A percentile compares a stretch with the other conserved stretches of the same genome.
Evolutionary conservation across 2,329 filamentous ascomycete species (phyloP).

Genomic region (Fusarium sterilihyphosum): DNA sequence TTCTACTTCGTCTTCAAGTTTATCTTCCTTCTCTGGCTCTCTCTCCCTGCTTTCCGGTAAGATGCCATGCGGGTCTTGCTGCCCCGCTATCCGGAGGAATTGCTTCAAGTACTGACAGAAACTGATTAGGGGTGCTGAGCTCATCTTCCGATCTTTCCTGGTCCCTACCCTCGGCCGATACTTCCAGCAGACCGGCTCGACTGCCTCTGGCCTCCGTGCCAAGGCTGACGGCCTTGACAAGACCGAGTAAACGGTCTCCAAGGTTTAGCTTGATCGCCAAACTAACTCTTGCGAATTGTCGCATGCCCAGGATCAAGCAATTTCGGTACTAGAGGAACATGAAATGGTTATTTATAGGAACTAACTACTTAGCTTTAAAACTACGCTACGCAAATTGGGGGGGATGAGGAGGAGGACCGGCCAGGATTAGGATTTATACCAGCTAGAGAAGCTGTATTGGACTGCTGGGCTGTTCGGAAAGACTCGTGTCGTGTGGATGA

Average conservation of each 20-base stretch:
- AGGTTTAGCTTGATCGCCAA: constrained; percentile 42
- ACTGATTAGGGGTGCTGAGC: constrained; percentile 80
- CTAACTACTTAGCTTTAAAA: constrained; percentile 22
- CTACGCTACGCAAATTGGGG: constrained; percentile 8
- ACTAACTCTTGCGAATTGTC: constrained; percentile 31
- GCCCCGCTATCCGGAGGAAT: constrained; percentile 10
- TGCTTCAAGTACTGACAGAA: constrained; percentile 27
- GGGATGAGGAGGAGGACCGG: constrained; percentile 24
- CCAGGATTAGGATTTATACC: constrained; percentile 1
- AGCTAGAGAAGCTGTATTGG: constrained; percentile 16
- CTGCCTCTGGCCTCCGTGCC: constrained; percentile 86
- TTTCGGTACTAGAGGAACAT: constrained; percentile 31
- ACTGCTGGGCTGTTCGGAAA: constrained; percentile 14
- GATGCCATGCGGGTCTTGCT: constrained; percentile 47
- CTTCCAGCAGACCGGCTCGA: constrained; percentile 77
- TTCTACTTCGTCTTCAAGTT: constrained; percentile 99
- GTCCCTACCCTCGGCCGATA: constrained; percentile 92
- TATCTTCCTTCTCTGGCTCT: constrained; percentile 95
- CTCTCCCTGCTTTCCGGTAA: constrained; percentile 92
- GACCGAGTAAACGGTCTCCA: constrained; percentile 62
- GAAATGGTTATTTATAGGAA: constrained; percentile 23
- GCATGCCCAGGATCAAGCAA: constrained; percentile 39
- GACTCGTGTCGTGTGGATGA: constrained; percentile 33
- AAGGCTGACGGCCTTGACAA: constrained; percentile 84
- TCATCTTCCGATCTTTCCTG: constrained; percentile 97